Percentiles rank a stretch among this genome's conserved stretches.
phyloP scores from a whole-genome alignment of 148 eudicot genomes.

The Rhododendron kiyosumense region DNA sequence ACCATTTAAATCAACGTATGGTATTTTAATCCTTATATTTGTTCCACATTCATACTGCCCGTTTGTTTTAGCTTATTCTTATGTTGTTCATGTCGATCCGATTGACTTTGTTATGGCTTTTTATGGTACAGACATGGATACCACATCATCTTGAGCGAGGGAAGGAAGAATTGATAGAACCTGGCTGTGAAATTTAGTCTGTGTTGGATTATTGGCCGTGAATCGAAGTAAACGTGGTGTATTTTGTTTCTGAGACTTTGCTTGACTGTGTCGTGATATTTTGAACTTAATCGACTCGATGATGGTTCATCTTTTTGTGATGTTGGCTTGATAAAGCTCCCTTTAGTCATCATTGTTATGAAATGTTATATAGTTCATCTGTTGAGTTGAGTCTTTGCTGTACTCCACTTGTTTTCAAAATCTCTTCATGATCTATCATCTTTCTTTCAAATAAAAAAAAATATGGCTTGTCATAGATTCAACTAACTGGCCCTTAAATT shows the following conservation, averaged over 20 bases:
- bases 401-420: neutral
- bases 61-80: neutral
- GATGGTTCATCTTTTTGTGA: neutral
- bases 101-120: conserved; percentile 4
- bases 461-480: neutral
- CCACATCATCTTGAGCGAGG: conserved; percentile 78
- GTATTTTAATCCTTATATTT: conserved; percentile 6
- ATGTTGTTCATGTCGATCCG: neutral
- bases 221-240: neutral
- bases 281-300: neutral
- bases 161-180: conserved; percentile 54
- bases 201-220: neutral
- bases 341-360: neutral
- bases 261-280: neutral
- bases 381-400: neutral
- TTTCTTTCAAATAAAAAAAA: neutral
- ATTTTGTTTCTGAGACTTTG: conserved; percentile 2
- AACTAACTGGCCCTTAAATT: neutral
- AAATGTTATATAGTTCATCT: neutral
- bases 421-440: neutral
- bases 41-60: neutral
- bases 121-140: conserved; percentile 68
- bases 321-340: neutral
- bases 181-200: neutral
- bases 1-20: conserved; percentile 92